These are phyloP conservation scores for Clarkia xantiana DNA, from an alignment of 345 rosid species.

Conservation along the genomic window DNA sequence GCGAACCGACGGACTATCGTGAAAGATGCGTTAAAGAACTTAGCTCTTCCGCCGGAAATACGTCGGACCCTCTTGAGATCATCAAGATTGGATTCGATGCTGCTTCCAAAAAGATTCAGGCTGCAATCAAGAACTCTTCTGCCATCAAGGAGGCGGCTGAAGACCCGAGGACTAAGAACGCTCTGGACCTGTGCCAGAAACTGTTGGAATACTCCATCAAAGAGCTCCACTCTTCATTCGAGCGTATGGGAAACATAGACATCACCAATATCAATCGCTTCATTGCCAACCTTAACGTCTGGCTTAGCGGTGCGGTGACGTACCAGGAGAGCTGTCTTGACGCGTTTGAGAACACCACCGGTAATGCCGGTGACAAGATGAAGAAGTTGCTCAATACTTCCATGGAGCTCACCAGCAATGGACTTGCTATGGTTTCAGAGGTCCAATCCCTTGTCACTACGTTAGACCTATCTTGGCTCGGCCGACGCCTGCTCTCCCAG, in stretches of 20 bases:
- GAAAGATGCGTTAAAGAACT: constrained; percentile 39
- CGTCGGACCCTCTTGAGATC: constrained; percentile 42
- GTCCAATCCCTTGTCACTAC: constrained; percentile 19
- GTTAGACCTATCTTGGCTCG: constrained; percentile 13
- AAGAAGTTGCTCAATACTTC: constrained; percentile 21
- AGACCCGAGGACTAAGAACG: constrained; percentile 36
- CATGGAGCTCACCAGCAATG: constrained; percentile 46
- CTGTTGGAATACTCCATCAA: constrained; percentile 39
- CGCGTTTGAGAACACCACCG: constrained; percentile 42
- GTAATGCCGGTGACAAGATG: constrained; percentile 30
- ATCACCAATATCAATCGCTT: constrained; percentile 14
- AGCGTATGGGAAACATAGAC: constrained; percentile 25
- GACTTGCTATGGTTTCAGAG: constrained; percentile 49
- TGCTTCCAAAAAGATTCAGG: constrained; percentile 24
- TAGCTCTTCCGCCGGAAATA: constrained; percentile 21
- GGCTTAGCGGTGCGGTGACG: constrained; percentile 69
- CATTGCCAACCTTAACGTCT: constrained; percentile 37
- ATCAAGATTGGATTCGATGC: constrained; percentile 33
- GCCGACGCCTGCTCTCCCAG: constrained; percentile 21
- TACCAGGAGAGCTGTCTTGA: constrained; percentile 67
- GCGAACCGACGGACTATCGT: constrained; percentile 47
- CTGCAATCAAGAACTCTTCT: constrained; percentile 26
- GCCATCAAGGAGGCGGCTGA: constrained; percentile 23
- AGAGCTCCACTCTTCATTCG: constrained; percentile 37
- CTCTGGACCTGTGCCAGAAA: constrained; percentile 37